Base-by-base conservation (phyloP, 371 early-diverging fungal genomes). In the Apophysomyces variabilis region DNA sequence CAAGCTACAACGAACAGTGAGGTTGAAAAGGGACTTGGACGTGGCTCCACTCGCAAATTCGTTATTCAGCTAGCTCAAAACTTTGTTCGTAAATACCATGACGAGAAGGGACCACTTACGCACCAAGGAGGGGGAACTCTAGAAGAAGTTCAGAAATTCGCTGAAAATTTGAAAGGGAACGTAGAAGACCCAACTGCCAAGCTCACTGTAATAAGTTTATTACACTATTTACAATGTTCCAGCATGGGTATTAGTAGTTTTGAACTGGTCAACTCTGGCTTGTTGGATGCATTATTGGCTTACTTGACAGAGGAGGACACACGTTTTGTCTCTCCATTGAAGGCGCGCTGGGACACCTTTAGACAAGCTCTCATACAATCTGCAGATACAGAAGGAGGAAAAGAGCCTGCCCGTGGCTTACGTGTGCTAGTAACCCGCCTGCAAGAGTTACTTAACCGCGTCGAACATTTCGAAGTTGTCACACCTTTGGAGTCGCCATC, bases 251-350 rank as follows among this genome's bases (percentile, higher is more conserved):
- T 92, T 45, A 94, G 94, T n/a, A 90, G 90, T 11, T 92, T 90
- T 69, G 96, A 95, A 74, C 75, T 95, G 50, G 72, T 89, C 58
- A 91, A 88, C 61, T 92, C 94, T 59, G 93, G 93, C 0, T 64
- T 95, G 32, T 71, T 93, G 43, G 87, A 83, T 37, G 78, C 85
- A 12, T 64, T 91, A 6, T 64, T 84, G 16, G 65, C 69, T 7
- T 90, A 85, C 64, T 67, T 91, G 58, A 84, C 85, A 3, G 58
- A 54, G 7, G 46, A 71, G 0, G 43, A 46, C 39, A 9, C 36
- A 3, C 26, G 32, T 39, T 44, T 5, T 36, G 66, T 36, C n/a
- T 59, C 38, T 11, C 39, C 67, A 13, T 18, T 79, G 7, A 18
- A 65, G 5, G 69, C 61, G 18, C 80, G 78, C 8, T 59, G 46